A percentile compares a stretch with the other conserved stretches of the same genome.
Evolutionary conservation across 768 basidiomycete species (phyloP).

Genomic region (Bullera alba): DNA sequence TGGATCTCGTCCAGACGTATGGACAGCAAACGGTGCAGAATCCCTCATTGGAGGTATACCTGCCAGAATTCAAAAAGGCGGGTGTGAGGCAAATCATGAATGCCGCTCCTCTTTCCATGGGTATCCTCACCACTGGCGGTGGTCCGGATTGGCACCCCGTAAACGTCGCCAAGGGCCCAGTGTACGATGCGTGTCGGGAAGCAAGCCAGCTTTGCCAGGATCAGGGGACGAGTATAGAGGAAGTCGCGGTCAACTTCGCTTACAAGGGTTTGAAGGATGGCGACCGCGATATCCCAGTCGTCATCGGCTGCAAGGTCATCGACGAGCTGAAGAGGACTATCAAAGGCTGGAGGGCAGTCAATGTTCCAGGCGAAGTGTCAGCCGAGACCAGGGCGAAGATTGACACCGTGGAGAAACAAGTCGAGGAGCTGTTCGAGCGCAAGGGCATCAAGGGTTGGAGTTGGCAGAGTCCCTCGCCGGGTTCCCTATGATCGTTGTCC

Average conservation of each 20-base stretch:
- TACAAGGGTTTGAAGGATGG: slow-evolving; percentile 22
- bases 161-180: not conserved
- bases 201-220: slow-evolving; percentile 15
- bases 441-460: slow-evolving; percentile 30
- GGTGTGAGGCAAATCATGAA: slow-evolving; percentile 33
- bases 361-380: slow-evolving; percentile 1
- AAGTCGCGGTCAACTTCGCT: slow-evolving; percentile 40
- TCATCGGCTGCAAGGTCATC: slow-evolving; percentile 39
- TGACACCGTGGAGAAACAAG: slow-evolving; percentile 10
- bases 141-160: slow-evolving; percentile 44
- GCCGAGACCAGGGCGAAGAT: slow-evolving; percentile 7
- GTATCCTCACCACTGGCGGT: slow-evolving; percentile 33
- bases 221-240: slow-evolving; percentile 24
- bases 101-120: slow-evolving; percentile 46
- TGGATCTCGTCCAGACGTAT: slow-evolving; percentile 44
- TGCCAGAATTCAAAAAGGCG: slow-evolving; percentile 24
- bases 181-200: slow-evolving; percentile 16
- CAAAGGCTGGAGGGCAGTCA: slow-evolving; percentile 8
- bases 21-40: slow-evolving; percentile 44
- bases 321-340: slow-evolving; percentile 38
- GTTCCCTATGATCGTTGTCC: too few relatives aligned
- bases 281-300: slow-evolving; percentile 31
- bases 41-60: slow-evolving; percentile 26
- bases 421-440: slow-evolving; percentile 21
- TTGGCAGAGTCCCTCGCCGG: slow-evolving; percentile 30